phyloP scores from a whole-genome alignment of 2,329 filamentous ascomycete genomes.

The Aspergillus sp. region DNA sequence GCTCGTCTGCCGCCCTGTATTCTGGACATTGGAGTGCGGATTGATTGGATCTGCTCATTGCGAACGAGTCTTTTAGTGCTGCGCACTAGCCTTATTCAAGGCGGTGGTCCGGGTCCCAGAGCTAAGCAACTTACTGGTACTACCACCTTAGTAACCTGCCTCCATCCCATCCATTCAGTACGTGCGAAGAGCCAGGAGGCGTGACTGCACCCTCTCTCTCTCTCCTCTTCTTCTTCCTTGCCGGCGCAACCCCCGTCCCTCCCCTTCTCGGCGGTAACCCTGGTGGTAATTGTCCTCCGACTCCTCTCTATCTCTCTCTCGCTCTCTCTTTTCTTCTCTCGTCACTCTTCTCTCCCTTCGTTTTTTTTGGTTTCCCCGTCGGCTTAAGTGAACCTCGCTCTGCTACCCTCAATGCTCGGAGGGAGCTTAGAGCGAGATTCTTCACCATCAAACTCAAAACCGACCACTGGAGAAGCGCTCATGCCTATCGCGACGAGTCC shows the following conservation, averaged over 20 bases:
- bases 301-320: slow-evolving; percentile 5
- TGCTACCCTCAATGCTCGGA: slow-evolving; percentile 37
- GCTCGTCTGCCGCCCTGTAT: slow-evolving; percentile 9
- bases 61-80: slow-evolving; percentile 21
- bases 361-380: slow-evolving; percentile 9
- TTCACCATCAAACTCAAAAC: slow-evolving; percentile 32
- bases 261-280: slow-evolving; percentile 25
- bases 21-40: slow-evolving; percentile 13
- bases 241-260: slow-evolving; percentile 15
- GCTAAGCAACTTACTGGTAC: slow-evolving; percentile 22
- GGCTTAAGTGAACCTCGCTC: slow-evolving; percentile 22
- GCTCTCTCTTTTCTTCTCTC: slow-evolving; percentile 2
- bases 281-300: slow-evolving; percentile 21
- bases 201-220: slow-evolving; percentile 16
- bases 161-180: slow-evolving; percentile 12
- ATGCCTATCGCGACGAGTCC: slow-evolving; percentile 35
- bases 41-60: slow-evolving; percentile 14
- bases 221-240: neutral
- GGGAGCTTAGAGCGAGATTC: slow-evolving; percentile 35
- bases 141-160: slow-evolving; percentile 15
- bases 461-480: slow-evolving; percentile 33
- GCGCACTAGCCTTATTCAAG: slow-evolving; percentile 28
- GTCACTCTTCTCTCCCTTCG: slow-evolving; percentile 12
- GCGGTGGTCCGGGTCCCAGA: slow-evolving; percentile 28
- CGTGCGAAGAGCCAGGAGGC: slow-evolving; percentile 28